Conservation (phyloP, 345 rosid genomes). For the Abelmoschus esculentus region DNA sequence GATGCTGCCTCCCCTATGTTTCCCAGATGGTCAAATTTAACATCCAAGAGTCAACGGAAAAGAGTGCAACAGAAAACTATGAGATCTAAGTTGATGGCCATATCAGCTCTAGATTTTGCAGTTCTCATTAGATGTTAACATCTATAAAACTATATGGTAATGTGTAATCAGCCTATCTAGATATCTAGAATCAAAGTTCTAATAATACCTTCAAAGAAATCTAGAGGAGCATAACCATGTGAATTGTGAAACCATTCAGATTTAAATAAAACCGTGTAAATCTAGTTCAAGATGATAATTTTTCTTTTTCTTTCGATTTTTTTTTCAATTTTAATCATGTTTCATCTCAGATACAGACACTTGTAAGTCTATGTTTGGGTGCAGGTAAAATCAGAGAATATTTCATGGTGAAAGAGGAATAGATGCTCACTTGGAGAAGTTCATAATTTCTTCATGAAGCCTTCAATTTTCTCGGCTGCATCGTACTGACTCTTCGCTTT, state of each 20-base stretch:
- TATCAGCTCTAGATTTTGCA: neutral
- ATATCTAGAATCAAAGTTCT: no score
- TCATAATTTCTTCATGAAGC: slow-evolving; percentile 46
- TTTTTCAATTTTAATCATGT: neutral
- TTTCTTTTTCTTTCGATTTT: neutral
- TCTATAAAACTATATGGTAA: no score
- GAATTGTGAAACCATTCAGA: neutral
- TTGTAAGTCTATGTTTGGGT: neutral
- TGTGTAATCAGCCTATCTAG: no score
- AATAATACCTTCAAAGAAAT: no score
- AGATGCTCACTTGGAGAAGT: neutral
- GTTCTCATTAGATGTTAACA: neutral
- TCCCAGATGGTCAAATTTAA: neutral
- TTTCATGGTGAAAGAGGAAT: neutral
- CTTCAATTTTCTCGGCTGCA: slow-evolving; percentile 52
- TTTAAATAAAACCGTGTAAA: neutral
- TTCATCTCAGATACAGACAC: neutral
- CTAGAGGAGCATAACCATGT: no score
- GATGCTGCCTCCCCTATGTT: slow-evolving; percentile 7
- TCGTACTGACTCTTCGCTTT: slow-evolving; percentile 42
- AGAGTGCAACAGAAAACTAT: neutral
- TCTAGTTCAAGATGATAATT: neutral
- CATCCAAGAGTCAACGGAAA: neutral
- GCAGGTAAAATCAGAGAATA: neutral
- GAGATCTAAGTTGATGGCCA: neutral